Conservation (phyloP, 2,329 filamentous ascomycete species). For the Pseudopyricularia javanii region DNA sequence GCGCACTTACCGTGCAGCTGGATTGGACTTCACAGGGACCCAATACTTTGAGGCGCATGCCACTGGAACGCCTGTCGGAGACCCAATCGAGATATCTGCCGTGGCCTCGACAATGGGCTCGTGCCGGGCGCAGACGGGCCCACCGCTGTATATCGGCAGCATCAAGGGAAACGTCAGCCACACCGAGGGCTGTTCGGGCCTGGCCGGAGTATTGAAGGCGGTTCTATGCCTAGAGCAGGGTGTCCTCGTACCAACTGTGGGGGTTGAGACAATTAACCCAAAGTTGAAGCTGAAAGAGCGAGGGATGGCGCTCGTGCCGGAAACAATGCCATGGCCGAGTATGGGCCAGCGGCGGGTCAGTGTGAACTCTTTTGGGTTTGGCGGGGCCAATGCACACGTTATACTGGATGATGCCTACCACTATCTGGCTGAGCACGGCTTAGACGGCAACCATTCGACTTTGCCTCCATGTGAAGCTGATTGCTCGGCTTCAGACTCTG, state of each 20-base stretch:
- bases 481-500: neutral
- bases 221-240: conserved; percentile 25
- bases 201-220: conserved; percentile 34
- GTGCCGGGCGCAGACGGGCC: conserved; percentile 4
- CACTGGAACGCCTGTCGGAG: conserved; percentile 40
- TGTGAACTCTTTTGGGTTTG: conserved; percentile 32
- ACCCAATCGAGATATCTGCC: conserved; percentile 38
- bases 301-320: conserved; percentile 18
- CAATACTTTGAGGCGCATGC: conserved; percentile 22
- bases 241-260: conserved; percentile 27
- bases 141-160: neutral
- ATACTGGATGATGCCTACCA: conserved; percentile 25
- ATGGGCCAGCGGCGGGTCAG: conserved; percentile 25
- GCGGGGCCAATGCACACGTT: conserved; percentile 28
- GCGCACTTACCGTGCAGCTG: conserved; percentile 17
- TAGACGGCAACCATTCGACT: neutral
- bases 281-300: neutral
- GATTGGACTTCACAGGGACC: conserved; percentile 3
- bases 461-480: neutral
- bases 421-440: neutral
- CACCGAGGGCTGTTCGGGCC: conserved; percentile 33
- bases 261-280: conserved; percentile 26
- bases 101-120: conserved; percentile 18
- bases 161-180: neutral
- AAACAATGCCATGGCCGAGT: conserved; percentile 18